A percentile compares a stretch with the other conserved stretches of the same genome.
Conservation (phyloP, 2,329 filamentous ascomycete genomes). For the Alternaria conjuncta region DNA sequence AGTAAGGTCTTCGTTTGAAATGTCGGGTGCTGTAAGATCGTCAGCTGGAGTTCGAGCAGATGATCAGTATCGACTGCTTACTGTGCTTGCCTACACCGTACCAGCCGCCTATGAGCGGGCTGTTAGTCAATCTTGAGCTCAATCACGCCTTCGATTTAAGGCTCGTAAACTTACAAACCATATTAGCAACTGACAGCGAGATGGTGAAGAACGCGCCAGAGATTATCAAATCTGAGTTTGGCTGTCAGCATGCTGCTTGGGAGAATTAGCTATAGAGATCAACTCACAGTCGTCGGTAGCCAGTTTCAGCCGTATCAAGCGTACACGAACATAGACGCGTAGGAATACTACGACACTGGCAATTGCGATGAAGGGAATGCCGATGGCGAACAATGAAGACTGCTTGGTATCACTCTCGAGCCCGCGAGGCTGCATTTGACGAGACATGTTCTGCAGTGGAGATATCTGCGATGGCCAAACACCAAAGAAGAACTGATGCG, state of each 20-base stretch:
- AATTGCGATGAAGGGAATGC: neutral
- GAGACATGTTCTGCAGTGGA: neutral
- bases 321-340: neutral
- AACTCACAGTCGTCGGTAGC: neutral
- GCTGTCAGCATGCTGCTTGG: neutral
- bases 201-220: neutral
- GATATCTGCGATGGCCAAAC: neutral
- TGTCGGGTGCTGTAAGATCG: neutral
- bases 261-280: accelerated
- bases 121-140: neutral
- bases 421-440: neutral
- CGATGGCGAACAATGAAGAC: neutral
- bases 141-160: neutral
- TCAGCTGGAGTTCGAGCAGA: neutral
- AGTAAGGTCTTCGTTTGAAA: neutral
- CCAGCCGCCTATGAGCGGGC: neutral
- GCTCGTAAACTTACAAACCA: neutral
- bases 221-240: neutral
- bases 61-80: neutral
- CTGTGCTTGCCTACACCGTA: neutral
- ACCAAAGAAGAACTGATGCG: neutral
- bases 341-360: neutral
- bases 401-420: neutral
- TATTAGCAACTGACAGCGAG: neutral
- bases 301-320: neutral